Percentiles rank a stretch among this genome's conserved stretches.
These are phyloP conservation scores for Gossypium schwendimanii DNA, from an alignment of 441 rosid genomes.

Conservation along the genomic window DNA sequence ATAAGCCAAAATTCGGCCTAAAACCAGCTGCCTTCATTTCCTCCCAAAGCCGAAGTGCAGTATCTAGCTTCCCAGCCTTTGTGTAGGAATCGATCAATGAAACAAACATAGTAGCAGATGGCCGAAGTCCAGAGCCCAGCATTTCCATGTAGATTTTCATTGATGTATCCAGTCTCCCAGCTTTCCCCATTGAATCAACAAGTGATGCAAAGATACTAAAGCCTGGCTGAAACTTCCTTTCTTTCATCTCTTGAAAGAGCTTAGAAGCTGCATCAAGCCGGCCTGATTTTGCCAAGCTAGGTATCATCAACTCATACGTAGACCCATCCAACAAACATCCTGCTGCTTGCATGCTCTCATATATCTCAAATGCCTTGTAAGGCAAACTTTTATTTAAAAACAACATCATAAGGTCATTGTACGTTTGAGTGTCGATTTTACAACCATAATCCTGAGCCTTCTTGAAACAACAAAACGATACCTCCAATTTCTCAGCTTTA, in stretches of 20 bases:
- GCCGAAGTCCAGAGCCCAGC: constrained; percentile 68
- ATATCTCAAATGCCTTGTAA: constrained; percentile 95
- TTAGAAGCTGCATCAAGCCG: constrained; percentile 87
- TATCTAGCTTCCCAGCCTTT: constrained; percentile 86
- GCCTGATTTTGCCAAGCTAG: constrained; percentile 90
- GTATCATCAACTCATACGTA: constrained; percentile 81
- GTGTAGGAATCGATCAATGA: constrained; percentile 83
- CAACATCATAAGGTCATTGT: constrained; percentile 70
- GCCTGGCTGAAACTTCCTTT: constrained; percentile 57
- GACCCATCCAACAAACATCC: constrained; percentile 60
- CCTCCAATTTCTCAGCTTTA: constrained; percentile 85
- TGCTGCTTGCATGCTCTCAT: constrained; percentile 76
- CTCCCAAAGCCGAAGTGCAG: constrained; percentile 82
- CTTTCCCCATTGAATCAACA: constrained; percentile 94
- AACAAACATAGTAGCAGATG: constrained; percentile 73
- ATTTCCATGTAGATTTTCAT: constrained; percentile 85
- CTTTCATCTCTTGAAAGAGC: constrained; percentile 93
- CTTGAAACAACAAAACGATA: constrained; percentile 80
- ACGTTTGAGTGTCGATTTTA: constrained; percentile 53
- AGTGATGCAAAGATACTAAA: constrained; percentile 62
- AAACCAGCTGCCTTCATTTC: constrained; percentile 82
- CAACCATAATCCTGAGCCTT: constrained; percentile 69
- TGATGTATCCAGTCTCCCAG: constrained; percentile 87
- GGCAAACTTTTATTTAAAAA: constrained; percentile 83
- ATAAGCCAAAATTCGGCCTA: constrained; percentile 83